These are phyloP conservation scores for Amanita pallidorosea DNA, from an alignment of 768 basidiomycete genomes.

Conservation along the genomic window DNA sequence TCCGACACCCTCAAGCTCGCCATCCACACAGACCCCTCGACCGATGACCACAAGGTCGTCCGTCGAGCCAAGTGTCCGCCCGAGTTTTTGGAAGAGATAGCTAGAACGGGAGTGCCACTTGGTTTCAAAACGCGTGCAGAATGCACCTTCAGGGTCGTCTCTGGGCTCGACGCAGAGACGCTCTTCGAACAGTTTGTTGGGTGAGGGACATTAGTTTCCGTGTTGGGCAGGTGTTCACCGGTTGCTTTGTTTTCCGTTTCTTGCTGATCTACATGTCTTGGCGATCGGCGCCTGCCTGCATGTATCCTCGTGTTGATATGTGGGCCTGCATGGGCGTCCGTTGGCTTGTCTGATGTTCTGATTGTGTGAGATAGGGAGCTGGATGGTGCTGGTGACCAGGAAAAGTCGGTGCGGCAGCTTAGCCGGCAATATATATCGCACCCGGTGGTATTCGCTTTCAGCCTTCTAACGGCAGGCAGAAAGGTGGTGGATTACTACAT, in stretches of 20 bases:
- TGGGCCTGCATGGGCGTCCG: background rate
- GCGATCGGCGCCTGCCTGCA: background rate
- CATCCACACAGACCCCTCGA: background rate
- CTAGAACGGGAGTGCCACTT: slow-evolving; percentile 19
- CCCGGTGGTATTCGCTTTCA: slow-evolving; percentile 35
- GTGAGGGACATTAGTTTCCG: slow-evolving; percentile 16
- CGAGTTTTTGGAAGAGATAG: slow-evolving; percentile 33
- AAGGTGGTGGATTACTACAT: slow-evolving; percentile 40
- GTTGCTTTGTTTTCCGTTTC: background rate
- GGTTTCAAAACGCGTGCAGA: slow-evolving; percentile 19
- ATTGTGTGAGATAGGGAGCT: slow-evolving; percentile 8
- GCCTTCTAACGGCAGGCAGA: slow-evolving; percentile 24
- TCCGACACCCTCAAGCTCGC: slow-evolving; percentile 4
- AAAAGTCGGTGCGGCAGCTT: slow-evolving; percentile 10
- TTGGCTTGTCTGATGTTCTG: background rate
- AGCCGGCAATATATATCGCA: slow-evolving; percentile 9
- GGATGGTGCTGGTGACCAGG: slow-evolving; percentile 11
- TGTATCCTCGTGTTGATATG: background rate
- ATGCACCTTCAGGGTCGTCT: slow-evolving; percentile 29
- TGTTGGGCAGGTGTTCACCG: background rate
- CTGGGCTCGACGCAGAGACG: slow-evolving; percentile 27
- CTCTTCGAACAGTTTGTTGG: slow-evolving; percentile 30
- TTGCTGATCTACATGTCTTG: background rate
- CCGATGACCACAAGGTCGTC: background rate
- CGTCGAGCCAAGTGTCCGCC: slow-evolving; percentile 33